These are phyloP conservation scores for Pugionium cornutum DNA, from an alignment of 345 rosid species.

Conservation along the genomic window DNA sequence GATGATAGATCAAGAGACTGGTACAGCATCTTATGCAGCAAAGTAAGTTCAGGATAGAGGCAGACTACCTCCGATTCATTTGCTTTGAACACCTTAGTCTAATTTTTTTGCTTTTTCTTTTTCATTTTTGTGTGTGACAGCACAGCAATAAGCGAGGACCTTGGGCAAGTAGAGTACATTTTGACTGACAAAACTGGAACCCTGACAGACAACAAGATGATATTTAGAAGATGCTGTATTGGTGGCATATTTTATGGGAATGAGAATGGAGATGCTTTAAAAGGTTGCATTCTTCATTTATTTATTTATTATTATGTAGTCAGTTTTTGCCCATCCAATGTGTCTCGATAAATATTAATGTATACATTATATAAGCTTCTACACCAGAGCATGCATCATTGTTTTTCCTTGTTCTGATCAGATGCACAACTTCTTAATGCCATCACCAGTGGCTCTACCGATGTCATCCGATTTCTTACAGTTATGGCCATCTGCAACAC, in stretches of 20 bases:
- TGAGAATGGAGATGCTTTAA: constrained; percentile 86
- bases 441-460: constrained; percentile 72
- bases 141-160: constrained; percentile 99
- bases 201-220: constrained; percentile 93
- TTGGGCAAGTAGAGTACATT: constrained; percentile 98
- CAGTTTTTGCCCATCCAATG: constrained; percentile 11
- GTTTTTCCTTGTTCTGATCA: constrained; percentile 36
- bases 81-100: constrained; percentile 1
- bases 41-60: constrained; percentile 61
- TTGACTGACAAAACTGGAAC: constrained; percentile 99
- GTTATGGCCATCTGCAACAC: constrained; percentile 97
- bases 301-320: constrained; percentile 1
- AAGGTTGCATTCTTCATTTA: constrained; percentile 53
- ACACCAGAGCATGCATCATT: constrained; percentile 22
- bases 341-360: not conserved
- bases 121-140: constrained; percentile 67
- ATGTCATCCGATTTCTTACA: constrained; percentile 78
- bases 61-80: constrained; percentile 24
- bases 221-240: constrained; percentile 94
- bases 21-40: constrained; percentile 78
- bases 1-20: constrained; percentile 86
- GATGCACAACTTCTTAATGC: constrained; percentile 72
- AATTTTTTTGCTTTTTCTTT: constrained; percentile 10
- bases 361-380: constrained; percentile 22
- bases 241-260: constrained; percentile 80